A percentile compares a stretch with the other conserved stretches of the same genome.
Evolutionary conservation across 495 filamentous ascomycete genomes (phyloP).

Genomic region (Cercophora scortea): DNA sequence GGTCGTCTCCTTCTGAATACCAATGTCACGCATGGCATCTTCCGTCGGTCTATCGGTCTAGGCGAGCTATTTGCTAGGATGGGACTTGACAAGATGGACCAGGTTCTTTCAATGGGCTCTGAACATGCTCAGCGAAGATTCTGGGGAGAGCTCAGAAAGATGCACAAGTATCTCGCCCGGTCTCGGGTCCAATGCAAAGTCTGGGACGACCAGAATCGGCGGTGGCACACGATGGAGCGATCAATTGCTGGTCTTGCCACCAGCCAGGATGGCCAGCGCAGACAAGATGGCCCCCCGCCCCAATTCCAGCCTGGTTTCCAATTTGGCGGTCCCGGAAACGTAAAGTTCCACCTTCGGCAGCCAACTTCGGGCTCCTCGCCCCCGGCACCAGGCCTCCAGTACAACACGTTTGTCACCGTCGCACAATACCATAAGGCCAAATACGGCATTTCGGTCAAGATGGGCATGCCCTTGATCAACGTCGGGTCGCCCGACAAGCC

Average conservation of each 20-base stretch:
- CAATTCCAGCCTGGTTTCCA: neutral
- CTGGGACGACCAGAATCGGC: conserved; percentile 27
- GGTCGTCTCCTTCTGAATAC: conserved; percentile 56
- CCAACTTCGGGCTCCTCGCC: neutral
- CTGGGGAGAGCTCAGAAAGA: neutral
- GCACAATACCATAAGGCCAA: conserved; percentile 24
- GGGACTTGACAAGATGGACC: conserved; percentile 2
- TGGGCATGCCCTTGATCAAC: conserved; percentile 58
- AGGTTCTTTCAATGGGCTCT: neutral
- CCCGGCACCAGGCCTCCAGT: conserved; percentile 11
- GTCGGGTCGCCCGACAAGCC: conserved; percentile 52
- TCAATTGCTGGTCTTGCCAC: conserved; percentile 39
- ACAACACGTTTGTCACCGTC: conserved; percentile 19
- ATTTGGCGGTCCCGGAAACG: conserved; percentile 7
- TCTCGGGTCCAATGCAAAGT: conserved; percentile 34
- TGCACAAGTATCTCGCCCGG: conserved; percentile 39
- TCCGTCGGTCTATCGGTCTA: conserved; percentile 23
- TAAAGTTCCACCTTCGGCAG: conserved; percentile 17
- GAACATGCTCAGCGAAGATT: neutral
- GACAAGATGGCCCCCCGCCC: neutral
- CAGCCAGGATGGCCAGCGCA: conserved; percentile 2
- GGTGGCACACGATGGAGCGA: conserved; percentile 30
- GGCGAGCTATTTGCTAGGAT: conserved; percentile 12
- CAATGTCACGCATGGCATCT: conserved; percentile 42
- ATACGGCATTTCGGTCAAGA: conserved; percentile 21